phyloP scores from a whole-genome alignment of 2,329 filamentous ascomycete species.

The Trichoderma asperellum region DNA sequence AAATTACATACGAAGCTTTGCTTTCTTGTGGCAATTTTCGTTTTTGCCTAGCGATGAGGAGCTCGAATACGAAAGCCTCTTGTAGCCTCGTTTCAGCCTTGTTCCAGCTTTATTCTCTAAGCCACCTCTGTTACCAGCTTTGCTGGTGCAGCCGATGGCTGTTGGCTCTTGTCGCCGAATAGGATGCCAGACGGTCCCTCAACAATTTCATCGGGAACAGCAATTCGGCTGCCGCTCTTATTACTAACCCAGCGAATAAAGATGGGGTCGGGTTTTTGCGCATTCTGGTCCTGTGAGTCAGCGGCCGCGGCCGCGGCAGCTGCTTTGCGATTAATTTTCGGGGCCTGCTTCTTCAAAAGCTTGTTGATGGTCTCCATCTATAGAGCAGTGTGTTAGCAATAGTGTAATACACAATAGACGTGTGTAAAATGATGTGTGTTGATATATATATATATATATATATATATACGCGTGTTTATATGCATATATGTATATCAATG shows the following conservation, averaged over 20 bases:
- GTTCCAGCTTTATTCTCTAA: conserved; percentile 36
- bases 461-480: no score
- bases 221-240: conserved; percentile 64
- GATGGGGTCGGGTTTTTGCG: conserved; percentile 58
- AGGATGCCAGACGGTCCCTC: conserved; percentile 63
- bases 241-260: conserved; percentile 74
- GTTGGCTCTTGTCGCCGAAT: conserved; percentile 47
- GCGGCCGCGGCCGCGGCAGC: conserved; percentile 50
- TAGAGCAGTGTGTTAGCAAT: conserved; percentile 21
- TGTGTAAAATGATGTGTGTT: neutral
- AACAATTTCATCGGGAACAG: conserved; percentile 70
- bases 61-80: no score
- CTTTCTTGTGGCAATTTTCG: neutral
- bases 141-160: conserved; percentile 34
- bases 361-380: conserved; percentile 93
- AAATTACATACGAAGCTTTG: neutral
- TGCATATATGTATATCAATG: neutral
- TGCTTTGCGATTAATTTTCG: conserved; percentile 67
- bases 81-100: neutral
- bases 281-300: conserved; percentile 52
- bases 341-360: conserved; percentile 81
- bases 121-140: conserved; percentile 62
- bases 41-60: neutral
- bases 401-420: neutral
- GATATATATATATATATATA: neutral